Conservation (phyloP, 1,284 basidiomycete genomes). For the Moniliella sp. region DNA sequence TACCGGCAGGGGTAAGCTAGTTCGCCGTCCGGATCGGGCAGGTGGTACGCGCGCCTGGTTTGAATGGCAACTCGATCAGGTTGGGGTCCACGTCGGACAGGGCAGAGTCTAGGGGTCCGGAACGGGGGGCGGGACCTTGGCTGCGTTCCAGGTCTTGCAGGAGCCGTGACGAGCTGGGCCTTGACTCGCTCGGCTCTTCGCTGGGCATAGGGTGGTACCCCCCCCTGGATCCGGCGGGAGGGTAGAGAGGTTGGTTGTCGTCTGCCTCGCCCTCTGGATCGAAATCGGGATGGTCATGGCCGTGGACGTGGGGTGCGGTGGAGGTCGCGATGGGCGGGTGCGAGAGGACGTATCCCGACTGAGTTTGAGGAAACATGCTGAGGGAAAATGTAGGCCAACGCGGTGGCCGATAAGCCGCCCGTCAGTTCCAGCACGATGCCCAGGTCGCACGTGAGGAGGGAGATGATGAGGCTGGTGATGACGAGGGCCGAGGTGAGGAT, state of each 20-base stretch:
- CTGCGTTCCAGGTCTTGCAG: slow-evolving; percentile 10
- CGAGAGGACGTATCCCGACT: no score
- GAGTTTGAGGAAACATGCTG: slow-evolving; percentile 29
- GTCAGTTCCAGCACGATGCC: slow-evolving; percentile 94
- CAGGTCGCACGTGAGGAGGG: slow-evolving; percentile 79
- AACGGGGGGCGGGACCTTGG: no score
- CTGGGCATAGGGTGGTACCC: not conserved
- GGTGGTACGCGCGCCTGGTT: slow-evolving; percentile 30
- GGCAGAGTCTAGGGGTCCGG: slow-evolving; percentile 2
- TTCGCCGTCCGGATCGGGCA: no score
- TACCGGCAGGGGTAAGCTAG: no score
- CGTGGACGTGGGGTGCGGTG: no score
- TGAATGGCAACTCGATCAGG: slow-evolving; percentile 23
- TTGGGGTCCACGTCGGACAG: slow-evolving; percentile 6
- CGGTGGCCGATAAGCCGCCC: slow-evolving; percentile 76
- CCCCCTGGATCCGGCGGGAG: no score
- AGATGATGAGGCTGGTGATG: slow-evolving; percentile 59
- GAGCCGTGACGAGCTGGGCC: slow-evolving; percentile 3
- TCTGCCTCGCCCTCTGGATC: no score
- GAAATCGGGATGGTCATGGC: no score
- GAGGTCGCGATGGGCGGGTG: no score
- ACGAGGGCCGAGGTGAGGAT: slow-evolving; percentile 73
- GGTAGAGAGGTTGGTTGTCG: no score
- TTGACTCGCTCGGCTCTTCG: slow-evolving; percentile 4
- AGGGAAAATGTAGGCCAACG: slow-evolving; percentile 62